Evolutionary conservation across 306 rosid genomes (phyloP).

Genomic region (Cotoneaster glaucophyllus): DNA sequence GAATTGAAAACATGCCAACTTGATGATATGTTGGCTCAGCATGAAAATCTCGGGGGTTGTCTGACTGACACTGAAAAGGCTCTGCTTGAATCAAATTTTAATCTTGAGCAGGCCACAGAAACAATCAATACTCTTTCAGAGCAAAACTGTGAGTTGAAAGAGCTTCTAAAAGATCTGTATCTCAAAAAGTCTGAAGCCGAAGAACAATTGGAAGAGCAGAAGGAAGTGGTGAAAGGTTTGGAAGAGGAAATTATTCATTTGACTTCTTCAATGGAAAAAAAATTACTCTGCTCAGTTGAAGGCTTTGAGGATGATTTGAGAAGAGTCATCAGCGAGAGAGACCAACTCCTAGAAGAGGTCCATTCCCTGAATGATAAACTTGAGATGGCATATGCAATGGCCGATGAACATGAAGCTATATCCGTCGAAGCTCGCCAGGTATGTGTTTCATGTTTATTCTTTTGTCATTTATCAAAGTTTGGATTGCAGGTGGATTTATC

Average conservation of each 20-base stretch:
- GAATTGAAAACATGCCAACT: slow-evolving; percentile 58
- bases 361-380: slow-evolving; percentile 55
- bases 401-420: slow-evolving; percentile 89
- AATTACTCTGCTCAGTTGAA: slow-evolving; percentile 46
- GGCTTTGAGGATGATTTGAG: slow-evolving; percentile 58
- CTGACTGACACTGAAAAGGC: slow-evolving; percentile 54
- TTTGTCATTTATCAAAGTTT: slow-evolving; percentile 15
- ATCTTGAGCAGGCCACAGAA: slow-evolving; percentile 59
- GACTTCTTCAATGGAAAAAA: slow-evolving; percentile 52
- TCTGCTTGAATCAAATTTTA: slow-evolving; percentile 48
- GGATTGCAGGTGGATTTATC: slow-evolving; percentile 12
- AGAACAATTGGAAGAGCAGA: slow-evolving; percentile 62
- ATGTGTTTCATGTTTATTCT: slow-evolving; percentile 13
- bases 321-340: slow-evolving; percentile 55
- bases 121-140: slow-evolving; percentile 37
- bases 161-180: slow-evolving; percentile 53
- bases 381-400: slow-evolving; percentile 70
- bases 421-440: slow-evolving; percentile 83
- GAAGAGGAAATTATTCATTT: slow-evolving; percentile 69
- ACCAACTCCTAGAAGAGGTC: slow-evolving; percentile 63
- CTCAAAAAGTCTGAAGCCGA: slow-evolving; percentile 50
- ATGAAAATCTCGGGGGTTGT: slow-evolving; percentile 50
- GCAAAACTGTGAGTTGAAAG: slow-evolving; percentile 61
- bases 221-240: slow-evolving; percentile 67
- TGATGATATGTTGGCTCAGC: slow-evolving; percentile 43